Base-by-base conservation (phyloP, 1,284 basidiomycete species). In the Puccinia polysora region DNA sequence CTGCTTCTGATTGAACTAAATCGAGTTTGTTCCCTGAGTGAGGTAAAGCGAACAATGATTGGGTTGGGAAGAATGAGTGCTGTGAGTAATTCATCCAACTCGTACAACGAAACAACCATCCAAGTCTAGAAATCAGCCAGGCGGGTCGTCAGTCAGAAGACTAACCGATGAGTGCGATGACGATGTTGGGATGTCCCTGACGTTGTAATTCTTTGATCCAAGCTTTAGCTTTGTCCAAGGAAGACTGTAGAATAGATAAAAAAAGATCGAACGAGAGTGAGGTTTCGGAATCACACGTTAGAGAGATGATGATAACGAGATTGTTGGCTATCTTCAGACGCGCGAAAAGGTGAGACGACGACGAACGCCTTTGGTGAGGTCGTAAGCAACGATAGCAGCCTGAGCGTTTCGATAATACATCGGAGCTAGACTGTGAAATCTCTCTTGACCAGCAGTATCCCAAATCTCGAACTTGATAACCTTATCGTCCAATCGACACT, bases 141-240 rank as follows among this genome's bases (percentile, higher is more conserved):
- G 20, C 18, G 18, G 32, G 10, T 2, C 2, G 30, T 38, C 6
- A 28, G 15, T 55, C 4, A 40, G 38, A 14, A n/a, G 38, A 53
- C 52, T 15, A 56, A 49, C 93, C 93, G 12, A 90, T 90, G 59
- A 97, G 87, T 8, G 93, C 93, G 78, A 98, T 98, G 78, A 98
- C 93, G 79, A 98, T 97, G 81, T 97, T 97, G 43, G 95, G 94
- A 81, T 96, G 97, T 45, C 96, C 95, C 80, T 99, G 95, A 75
- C 96, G 87, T 81, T 99, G 96, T 30, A 99, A 85, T 82, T 99
- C 95, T 83, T 97, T 98, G 75, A 99, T 94, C 95, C 95, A 99
- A 40, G 92, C 93, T 83, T 99, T 98, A 74, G 95, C 95, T 82
- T 98, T 98, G 81, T 99, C 96, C 75, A 98, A 85, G 77, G 93